Evolutionary conservation across 768 basidiomycete genomes (phyloP).

Genomic region (Amanita rubescens): DNA sequence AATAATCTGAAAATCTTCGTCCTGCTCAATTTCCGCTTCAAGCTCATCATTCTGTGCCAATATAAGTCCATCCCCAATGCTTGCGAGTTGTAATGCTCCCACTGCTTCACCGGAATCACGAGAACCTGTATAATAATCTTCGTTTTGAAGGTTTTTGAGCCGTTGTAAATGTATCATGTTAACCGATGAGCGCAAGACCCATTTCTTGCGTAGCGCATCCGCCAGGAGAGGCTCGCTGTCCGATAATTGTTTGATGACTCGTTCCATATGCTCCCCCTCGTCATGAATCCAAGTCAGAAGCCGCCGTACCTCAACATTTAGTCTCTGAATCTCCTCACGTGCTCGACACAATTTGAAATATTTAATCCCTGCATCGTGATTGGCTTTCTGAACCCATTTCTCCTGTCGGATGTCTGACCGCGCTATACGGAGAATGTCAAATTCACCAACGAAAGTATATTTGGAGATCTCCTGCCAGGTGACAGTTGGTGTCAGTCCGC

Average conservation of each 20-base stretch:
- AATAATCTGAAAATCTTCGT: slow-evolving; percentile 1
- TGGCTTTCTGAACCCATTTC: background rate
- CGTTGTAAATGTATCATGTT: slow-evolving; percentile 5
- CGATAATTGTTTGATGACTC: background rate
- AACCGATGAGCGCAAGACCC: slow-evolving; percentile 2
- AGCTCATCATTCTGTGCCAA: background rate
- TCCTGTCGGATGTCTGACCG: background rate
- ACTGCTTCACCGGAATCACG: background rate
- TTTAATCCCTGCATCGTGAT: background rate
- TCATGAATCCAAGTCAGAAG: slow-evolving; percentile 10
- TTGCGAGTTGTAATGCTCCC: background rate
- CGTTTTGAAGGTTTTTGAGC: background rate
- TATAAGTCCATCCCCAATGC: background rate
- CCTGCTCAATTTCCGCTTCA: slow-evolving; percentile 1
- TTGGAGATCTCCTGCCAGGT: slow-evolving; percentile 12
- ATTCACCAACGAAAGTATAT: slow-evolving; percentile 11
- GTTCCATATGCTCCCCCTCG: slow-evolving; percentile 8
- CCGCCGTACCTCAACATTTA: slow-evolving; percentile 12
- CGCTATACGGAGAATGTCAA: slow-evolving; percentile 8
- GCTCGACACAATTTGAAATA: slow-evolving; percentile 11
- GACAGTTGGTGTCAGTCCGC: slow-evolving; percentile 2
- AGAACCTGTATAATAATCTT: background rate
- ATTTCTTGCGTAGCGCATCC: slow-evolving; percentile 1
- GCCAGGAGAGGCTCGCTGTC: slow-evolving; percentile 1
- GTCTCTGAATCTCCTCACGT: slow-evolving; percentile 11